A percentile compares a stretch with the other conserved stretches of the same genome.
Evolutionary conservation across 805 yeast genomes (phyloP).

Genomic region (Debaryomyces hansenii): DNA sequence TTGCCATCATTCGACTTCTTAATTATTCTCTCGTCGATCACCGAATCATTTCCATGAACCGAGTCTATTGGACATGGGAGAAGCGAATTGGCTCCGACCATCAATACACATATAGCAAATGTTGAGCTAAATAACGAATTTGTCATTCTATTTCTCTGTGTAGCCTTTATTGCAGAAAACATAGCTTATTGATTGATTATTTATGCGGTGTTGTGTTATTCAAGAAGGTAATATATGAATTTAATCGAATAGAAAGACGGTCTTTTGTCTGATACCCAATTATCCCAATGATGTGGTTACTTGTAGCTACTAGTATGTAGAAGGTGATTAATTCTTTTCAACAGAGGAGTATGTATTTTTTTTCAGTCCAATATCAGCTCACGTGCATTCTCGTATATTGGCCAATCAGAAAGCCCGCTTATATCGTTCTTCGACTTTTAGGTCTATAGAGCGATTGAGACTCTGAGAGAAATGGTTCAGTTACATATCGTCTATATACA

Average conservation of each 20-base stretch:
- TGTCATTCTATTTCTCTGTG: constrained; percentile 56
- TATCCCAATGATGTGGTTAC: too few relatives aligned
- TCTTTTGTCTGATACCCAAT: too few relatives aligned
- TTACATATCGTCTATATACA: too few relatives aligned
- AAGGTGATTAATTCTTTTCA: too few relatives aligned
- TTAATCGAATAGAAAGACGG: too few relatives aligned
- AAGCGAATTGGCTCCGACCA: constrained; percentile 56
- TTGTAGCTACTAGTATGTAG: too few relatives aligned
- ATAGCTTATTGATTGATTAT: constrained; percentile 20
- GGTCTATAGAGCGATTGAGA: too few relatives aligned
- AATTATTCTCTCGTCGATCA: constrained; percentile 31
- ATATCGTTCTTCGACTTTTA: too few relatives aligned
- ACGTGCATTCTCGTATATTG: neutral
- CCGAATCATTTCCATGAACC: constrained; percentile 42
- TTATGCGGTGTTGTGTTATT: neutral
- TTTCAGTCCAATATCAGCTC: neutral
- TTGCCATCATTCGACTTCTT: constrained; percentile 10
- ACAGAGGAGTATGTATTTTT: neutral
- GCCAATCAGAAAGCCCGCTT: constrained; percentile 1
- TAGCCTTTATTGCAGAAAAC: constrained; percentile 53
- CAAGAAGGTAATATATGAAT: too few relatives aligned
- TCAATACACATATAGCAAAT: constrained; percentile 62
- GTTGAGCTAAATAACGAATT: constrained; percentile 71
- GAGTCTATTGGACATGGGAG: constrained; percentile 46
- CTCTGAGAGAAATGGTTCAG: too few relatives aligned